These are phyloP conservation scores for Hypoxylon sp. DNA, from an alignment of 2,329 filamentous ascomycete species.

Conservation along the genomic window DNA sequence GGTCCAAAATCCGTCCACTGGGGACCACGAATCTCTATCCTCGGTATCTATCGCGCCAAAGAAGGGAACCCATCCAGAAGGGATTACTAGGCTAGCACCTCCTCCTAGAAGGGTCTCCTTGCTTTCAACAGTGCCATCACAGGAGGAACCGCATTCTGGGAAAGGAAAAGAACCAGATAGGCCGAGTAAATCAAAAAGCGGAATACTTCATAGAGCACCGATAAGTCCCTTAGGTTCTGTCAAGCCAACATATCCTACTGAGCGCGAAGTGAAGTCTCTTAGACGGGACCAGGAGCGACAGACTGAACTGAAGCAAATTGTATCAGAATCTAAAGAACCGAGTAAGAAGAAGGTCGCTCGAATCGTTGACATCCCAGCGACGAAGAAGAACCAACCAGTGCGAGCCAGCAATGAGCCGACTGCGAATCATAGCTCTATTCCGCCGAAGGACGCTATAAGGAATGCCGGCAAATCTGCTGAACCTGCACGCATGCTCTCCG, in stretches of 20 bases:
- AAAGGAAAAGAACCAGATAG: constrained; percentile 31
- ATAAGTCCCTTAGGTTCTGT: constrained; percentile 28
- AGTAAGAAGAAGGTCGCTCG: constrained; percentile 13
- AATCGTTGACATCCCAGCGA: constrained; percentile 21
- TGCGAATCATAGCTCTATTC: background rate
- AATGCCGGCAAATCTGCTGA: constrained; percentile 6
- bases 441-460: background rate
- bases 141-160: constrained; percentile 26
- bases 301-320: background rate
- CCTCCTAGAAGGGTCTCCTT: constrained; percentile 38
- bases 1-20: constrained; percentile 56
- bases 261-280: constrained; percentile 5
- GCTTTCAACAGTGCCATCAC: constrained; percentile 37
- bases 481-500: constrained; percentile 11
- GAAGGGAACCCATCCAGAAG: constrained; percentile 26
- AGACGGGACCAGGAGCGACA: background rate
- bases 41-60: constrained; percentile 38
- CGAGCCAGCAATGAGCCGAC: constrained; percentile 1
- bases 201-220: background rate
- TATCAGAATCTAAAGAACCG: background rate
- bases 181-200: background rate
- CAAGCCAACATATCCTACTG: background rate
- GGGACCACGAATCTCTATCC: constrained; percentile 55
- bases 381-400: constrained; percentile 14
- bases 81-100: constrained; percentile 30